Evolutionary conservation across 2,329 filamentous ascomycete species (phyloP).

Genomic region (Ophiocordyceps sinensis): DNA sequence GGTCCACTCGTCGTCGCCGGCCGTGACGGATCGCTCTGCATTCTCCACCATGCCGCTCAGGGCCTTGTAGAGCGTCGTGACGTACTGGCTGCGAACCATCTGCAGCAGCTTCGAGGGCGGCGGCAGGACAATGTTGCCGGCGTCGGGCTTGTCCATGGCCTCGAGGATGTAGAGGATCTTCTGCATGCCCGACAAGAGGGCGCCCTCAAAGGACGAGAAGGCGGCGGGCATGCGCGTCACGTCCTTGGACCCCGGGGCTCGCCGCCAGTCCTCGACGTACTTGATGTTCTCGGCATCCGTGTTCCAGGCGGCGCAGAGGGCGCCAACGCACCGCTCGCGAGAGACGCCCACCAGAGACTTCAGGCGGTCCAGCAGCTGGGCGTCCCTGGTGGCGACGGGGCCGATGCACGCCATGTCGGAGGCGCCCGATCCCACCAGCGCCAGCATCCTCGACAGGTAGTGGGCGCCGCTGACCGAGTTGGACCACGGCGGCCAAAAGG

Average conservation of each 20-base stretch:
- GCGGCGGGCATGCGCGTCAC: conserved; percentile 81
- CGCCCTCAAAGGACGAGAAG: conserved; percentile 74
- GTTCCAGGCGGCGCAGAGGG: conserved; percentile 83
- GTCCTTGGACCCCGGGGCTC: conserved; percentile 66
- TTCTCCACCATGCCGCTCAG: conserved; percentile 95
- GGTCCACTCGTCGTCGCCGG: conserved; percentile 48
- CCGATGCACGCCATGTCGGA: conserved; percentile 69
- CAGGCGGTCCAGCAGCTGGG: conserved; percentile 53
- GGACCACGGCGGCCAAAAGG: conserved; percentile 89
- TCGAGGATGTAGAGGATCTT: conserved; percentile 91
- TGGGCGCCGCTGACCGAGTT: conserved; percentile 88
- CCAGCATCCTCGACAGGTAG: conserved; percentile 71
- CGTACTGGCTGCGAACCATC: conserved; percentile 83
- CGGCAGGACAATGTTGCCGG: conserved; percentile 65
- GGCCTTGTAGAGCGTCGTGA: conserved; percentile 85
- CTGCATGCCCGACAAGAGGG: conserved; percentile 74
- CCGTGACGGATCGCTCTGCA: conserved; percentile 60
- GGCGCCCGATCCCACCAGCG: conserved; percentile 72
- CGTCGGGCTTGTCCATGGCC: conserved; percentile 58
- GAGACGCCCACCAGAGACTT: conserved; percentile 61
- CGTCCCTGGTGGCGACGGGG: conserved; percentile 43
- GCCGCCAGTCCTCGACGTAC: conserved; percentile 84
- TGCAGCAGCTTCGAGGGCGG: conserved; percentile 79
- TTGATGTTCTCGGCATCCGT: conserved; percentile 88
- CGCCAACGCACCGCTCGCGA: conserved; percentile 72